Percentiles rank a stretch among this genome's conserved stretches.
Conservation (phyloP, 306 rosid genomes). For the Medicago ruthenica region DNA sequence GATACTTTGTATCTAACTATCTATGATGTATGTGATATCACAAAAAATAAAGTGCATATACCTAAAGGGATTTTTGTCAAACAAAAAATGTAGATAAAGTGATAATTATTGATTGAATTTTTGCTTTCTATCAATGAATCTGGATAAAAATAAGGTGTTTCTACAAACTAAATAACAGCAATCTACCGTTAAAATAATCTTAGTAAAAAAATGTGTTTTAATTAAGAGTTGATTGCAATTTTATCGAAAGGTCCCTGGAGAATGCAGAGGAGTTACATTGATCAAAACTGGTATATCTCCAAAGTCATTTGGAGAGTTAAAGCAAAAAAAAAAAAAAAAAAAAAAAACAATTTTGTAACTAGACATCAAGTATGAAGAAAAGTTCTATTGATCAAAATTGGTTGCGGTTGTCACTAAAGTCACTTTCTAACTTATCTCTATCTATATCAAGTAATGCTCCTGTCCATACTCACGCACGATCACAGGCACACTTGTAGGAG, state of each 20-base stretch:
- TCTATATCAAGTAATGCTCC: conserved; percentile 60
- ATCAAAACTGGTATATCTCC: neutral
- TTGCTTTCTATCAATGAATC: neutral
- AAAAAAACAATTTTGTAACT: neutral
- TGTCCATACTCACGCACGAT: conserved; percentile 82
- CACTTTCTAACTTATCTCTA: conserved; percentile 32
- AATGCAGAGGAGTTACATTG: too few species aligned
- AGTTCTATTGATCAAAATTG: conserved; percentile 24
- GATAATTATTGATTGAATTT: neutral
- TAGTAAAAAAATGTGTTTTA: neutral
- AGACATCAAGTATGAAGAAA: neutral
- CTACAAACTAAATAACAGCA: neutral
- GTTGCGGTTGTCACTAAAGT: neutral
- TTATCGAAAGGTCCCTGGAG: neutral
- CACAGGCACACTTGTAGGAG: conserved; percentile 87
- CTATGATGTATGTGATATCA: too few species aligned
- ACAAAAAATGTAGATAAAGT: too few species aligned
- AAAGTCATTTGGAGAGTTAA: conserved; percentile 4
- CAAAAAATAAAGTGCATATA: too few species aligned
- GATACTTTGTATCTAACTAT: too few species aligned
- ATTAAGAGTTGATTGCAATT: neutral
- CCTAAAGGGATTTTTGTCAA: too few species aligned
- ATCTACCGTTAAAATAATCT: neutral
- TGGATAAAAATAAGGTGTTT: neutral
- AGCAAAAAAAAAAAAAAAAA: neutral